Evolutionary conservation across 495 filamentous ascomycete genomes (phyloP), one percentile per base, ranked within the genome.

Genomic region (Neurospora sp.): DNA sequence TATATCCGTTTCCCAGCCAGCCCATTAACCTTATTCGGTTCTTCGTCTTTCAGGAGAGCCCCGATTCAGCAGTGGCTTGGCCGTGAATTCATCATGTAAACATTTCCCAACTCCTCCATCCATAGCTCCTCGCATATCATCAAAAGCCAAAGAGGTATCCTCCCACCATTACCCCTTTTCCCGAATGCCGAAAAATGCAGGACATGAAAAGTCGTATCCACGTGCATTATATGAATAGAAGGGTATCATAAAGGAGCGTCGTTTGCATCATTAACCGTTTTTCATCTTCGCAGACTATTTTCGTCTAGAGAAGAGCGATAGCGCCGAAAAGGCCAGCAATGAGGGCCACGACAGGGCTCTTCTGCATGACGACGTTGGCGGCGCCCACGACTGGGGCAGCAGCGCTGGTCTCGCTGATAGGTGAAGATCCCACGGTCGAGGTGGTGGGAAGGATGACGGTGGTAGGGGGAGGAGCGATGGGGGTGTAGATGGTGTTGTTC

Each of bases 261-360:
- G 14, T 66, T 66, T 4, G 27, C 35, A 66, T 35, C 54, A 35
- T 66, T 8, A 66, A 66, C 54, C 27, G 48, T 59, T 66, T 62
- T 66, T 10, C 14, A 62, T 27, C 48, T 59, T 59, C 20, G 6
- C 2, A 62, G 54, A 35, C 27, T 37, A 70, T 75, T 73, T 14
- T 71, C 44, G 8, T 70, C 77, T 79, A 85, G 48, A 85, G 75
- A 46, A 85, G 69, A 31, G 76, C 79, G 11, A 80, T 75, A 18
- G 82, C 75, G n/a, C 80, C 84, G 10, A 84, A 72, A 20, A 83
- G 35, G 18, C 83, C 84, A 20, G 82, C 77, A 18, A 83, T 37
- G 0, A 83, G 72, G 7, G 81, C 84, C 4, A 77, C 79, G 7
- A 72, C 80, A 3, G 81, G 80, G 23, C 78, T 72, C 16, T 71